Evolutionary conservation across 805 yeast species (phyloP), one percentile per base, ranked within the genome.

Genomic region (Nakazawaea peltata): DNA sequence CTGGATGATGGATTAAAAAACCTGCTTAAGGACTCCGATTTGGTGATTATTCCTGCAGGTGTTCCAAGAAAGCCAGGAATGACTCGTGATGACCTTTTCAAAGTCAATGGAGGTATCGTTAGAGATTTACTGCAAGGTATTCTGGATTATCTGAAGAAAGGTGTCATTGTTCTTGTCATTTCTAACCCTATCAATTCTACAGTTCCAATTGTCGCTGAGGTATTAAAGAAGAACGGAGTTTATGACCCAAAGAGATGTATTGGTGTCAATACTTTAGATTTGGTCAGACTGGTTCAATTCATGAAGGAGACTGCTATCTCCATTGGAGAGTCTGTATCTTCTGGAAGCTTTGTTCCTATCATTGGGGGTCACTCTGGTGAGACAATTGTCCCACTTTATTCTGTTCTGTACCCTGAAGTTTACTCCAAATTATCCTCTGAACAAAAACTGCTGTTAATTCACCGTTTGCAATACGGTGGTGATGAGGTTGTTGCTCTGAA

Each of bases 341-440:
- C 56, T 18, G 45, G 39, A 14, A 18, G 9, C n/a, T 70, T 69
- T 47, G 65, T 85, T 37, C 78, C 86, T 15, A 95, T 88, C 36
- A 67, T 87, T 47, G 97, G 96, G 43, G 97, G 97, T 35, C 97
- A 87, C 68, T 84, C 95, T 22, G 96, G 96, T 45, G 90, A 81
- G 54, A 87, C 96, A 33, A 87, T 87, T 53, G 92, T 87, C 28
- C 97, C 97, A 36, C 68, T 87, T 46, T 74, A 80, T 56, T 71
- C 87, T 26, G 49, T 54, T 17, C 51, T 50, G 51, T 54, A 52
- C 37, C 63, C 53, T 8, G 44, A 45, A 41, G 45, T 41, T 35
- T 46, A 46, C 44, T 37, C 28, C 33, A 42, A 37, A 42, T 61
- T 51, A 40, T 53, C 53, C 48, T 51, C 50, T 51, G 64, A 56